phyloP scores from a whole-genome alignment of 139 green algal genomes.

The Volvox reticuliferus region DNA sequence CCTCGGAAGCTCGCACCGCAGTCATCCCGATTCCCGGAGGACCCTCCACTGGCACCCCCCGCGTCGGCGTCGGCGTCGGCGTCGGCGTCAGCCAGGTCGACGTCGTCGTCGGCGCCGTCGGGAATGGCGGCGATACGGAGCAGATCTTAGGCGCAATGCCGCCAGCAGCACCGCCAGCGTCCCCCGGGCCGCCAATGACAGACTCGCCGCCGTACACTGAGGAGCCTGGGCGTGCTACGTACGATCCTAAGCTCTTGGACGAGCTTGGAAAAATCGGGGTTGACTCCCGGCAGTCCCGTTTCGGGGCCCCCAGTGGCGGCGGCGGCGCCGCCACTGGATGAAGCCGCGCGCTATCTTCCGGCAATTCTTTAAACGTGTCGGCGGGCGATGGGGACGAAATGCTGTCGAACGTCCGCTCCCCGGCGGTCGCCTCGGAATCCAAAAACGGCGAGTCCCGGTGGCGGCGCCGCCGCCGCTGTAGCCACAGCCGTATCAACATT shows the following conservation, averaged over 20 bases:
- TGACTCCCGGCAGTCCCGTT: neutral
- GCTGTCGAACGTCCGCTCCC: neutral
- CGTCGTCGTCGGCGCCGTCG: neutral
- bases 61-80: neutral
- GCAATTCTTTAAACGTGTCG: neutral
- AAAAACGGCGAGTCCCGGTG: neutral
- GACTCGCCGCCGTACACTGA: constrained; percentile 19
- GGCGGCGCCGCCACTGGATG: neutral
- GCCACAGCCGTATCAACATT: neutral
- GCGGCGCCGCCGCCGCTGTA: neutral
- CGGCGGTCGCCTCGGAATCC: neutral
- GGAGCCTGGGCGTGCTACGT: neutral
- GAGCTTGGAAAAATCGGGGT: neutral
- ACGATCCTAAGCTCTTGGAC: constrained; percentile 9
- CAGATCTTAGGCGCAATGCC: neutral
- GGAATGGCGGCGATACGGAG: neutral
- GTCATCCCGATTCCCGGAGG: too few relatives aligned
- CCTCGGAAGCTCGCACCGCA: neutral
- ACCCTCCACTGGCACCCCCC: too few relatives aligned
- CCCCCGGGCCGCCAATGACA: neutral
- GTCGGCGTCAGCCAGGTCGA: neutral
- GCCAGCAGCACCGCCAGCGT: neutral
- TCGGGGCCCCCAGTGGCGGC: neutral
- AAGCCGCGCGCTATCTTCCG: neutral
- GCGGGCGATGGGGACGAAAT: neutral